phyloP scores from a whole-genome alignment of 352 stramenopile species.

The Phytophthora capsici region DNA sequence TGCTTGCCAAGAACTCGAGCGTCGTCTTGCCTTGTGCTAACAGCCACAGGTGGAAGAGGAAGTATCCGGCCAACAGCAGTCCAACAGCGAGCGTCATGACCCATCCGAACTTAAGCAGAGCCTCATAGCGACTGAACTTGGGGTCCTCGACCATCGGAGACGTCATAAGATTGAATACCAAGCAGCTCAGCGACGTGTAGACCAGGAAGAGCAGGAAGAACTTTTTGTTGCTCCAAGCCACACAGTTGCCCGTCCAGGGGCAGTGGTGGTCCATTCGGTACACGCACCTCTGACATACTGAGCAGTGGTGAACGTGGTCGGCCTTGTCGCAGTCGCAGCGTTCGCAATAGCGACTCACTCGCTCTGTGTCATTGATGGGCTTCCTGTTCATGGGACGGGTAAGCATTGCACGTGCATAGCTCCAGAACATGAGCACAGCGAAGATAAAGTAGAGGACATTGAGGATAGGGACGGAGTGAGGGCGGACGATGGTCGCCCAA shows the following conservation, averaged over 20 bases:
- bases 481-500: slow-evolving; percentile 53
- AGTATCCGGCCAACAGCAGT: slow-evolving; percentile 68
- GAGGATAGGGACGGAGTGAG: slow-evolving; percentile 19
- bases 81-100: slow-evolving; percentile 60
- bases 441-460: slow-evolving; percentile 50
- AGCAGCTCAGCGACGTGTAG: slow-evolving; percentile 74
- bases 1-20: slow-evolving; percentile 71
- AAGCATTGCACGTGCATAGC: slow-evolving; percentile 62
- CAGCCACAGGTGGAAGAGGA: slow-evolving; percentile 80
- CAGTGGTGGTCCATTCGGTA: slow-evolving; percentile 90
- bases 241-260: slow-evolving; percentile 87
- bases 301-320: slow-evolving; percentile 78
- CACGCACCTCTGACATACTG: slow-evolving; percentile 71
- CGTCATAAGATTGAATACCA: slow-evolving; percentile 60
- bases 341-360: slow-evolving; percentile 71
- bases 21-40: slow-evolving; percentile 71
- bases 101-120: slow-evolving; percentile 54
- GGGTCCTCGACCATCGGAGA: slow-evolving; percentile 36
- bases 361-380: slow-evolving; percentile 13
- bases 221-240: slow-evolving; percentile 88
- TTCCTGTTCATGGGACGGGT: slow-evolving; percentile 29
- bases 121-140: slow-evolving; percentile 4
- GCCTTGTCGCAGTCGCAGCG: slow-evolving; percentile 74
- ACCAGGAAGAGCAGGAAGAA: slow-evolving; percentile 82
- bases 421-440: slow-evolving; percentile 79